Percentiles rank a stretch among this genome's conserved stretches.
Conservation (phyloP, 192 early-diverging fungal genomes). For the Dissophora ornata region DNA sequence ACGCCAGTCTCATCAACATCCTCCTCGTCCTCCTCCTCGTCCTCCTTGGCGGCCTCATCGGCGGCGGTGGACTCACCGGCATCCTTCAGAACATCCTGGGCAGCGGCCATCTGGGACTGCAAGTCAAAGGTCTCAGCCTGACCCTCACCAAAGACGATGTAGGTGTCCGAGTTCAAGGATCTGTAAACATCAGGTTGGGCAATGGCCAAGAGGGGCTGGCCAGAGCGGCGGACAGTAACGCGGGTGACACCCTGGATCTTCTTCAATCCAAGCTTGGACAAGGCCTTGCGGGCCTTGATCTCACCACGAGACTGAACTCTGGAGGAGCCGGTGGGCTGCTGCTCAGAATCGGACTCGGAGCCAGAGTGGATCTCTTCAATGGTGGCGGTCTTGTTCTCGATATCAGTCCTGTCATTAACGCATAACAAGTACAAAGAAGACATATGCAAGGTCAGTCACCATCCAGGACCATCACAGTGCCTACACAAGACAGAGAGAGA, state of each 20-base stretch:
- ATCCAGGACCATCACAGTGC: too few relatives aligned
- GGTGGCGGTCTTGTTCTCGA: conserved; percentile 35
- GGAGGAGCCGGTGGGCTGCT: not conserved
- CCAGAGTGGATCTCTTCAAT: conserved; percentile 32
- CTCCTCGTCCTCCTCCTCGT: conserved; percentile 62
- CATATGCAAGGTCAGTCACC: not conserved
- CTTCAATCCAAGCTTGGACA: conserved; percentile 90
- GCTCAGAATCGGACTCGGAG: conserved; percentile 14
- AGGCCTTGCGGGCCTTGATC: conserved; percentile 96
- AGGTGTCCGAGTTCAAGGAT: conserved; percentile 84
- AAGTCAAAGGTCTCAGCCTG: conserved; percentile 82
- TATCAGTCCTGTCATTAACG: conserved; percentile 33
- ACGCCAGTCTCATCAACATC: conserved; percentile 63
- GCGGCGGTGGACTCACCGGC: conserved; percentile 25
- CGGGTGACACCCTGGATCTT: conserved; percentile 83
- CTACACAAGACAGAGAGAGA: too few relatives aligned
- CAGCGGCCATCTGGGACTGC: conserved; percentile 73
- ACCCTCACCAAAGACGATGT: conserved; percentile 96
- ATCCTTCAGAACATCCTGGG: conserved; percentile 67
- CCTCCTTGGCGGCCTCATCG: conserved; percentile 52
- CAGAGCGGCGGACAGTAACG: conserved; percentile 82
- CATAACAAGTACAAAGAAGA: too few relatives aligned
- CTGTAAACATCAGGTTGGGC: conserved; percentile 92
- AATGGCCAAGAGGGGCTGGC: conserved; percentile 84
- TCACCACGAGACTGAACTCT: conserved; percentile 79